Conservation (phyloP, 768 basidiomycete genomes). For the Boletus reticuloceps region DNA sequence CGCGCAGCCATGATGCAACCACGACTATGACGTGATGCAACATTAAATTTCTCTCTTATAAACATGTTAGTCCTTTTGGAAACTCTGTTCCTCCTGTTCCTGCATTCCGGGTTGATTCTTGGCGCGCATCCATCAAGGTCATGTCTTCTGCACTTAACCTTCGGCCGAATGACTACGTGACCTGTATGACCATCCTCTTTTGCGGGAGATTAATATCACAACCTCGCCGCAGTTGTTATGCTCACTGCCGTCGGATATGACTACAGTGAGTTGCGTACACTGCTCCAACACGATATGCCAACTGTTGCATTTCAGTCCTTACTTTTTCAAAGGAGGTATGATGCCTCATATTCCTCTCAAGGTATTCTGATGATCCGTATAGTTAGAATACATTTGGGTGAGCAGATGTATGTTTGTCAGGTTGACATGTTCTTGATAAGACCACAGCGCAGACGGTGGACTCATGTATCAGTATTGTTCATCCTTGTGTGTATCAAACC, state of each 20-base stretch:
- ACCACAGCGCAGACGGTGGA: conserved; percentile 3
- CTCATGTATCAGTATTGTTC: conserved; percentile 2
- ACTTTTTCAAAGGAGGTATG: conserved; percentile 10
- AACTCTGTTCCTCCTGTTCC: too few relatives aligned
- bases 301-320: neutral
- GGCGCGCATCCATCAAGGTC: too few relatives aligned
- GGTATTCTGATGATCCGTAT: neutral
- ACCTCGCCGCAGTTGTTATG: neutral
- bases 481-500: neutral
- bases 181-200: neutral
- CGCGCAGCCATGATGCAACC: too few relatives aligned
- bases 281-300: neutral
- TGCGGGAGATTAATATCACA: too few relatives aligned
- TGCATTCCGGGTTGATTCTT: too few relatives aligned
- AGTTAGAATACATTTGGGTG: conserved; percentile 15
- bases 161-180: neutral
- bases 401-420: neutral
- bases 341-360: neutral
- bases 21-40: too few relatives aligned
- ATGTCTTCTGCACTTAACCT: too few relatives aligned
- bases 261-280: neutral
- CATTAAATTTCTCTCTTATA: too few relatives aligned
- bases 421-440: neutral
- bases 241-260: conserved; percentile 6
- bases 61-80: too few relatives aligned